Evolutionary conservation across 2,329 filamentous ascomycete genomes (phyloP).

Genomic region (Ceratocystis cubensis): DNA sequence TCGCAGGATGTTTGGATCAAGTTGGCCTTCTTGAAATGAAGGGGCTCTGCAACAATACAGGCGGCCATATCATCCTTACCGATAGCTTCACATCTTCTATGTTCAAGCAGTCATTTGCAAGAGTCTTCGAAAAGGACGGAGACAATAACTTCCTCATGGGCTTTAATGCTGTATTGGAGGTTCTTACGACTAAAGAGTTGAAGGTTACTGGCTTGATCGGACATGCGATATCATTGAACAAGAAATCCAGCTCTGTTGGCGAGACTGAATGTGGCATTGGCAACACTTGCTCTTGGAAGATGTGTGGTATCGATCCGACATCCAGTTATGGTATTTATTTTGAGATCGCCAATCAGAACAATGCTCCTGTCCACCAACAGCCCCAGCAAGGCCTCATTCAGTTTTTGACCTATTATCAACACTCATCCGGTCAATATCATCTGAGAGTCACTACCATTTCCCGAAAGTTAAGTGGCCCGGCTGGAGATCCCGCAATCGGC

Average conservation of each 20-base stretch:
- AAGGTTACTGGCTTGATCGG: conserved; percentile 97
- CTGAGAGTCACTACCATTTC: conserved; percentile 90
- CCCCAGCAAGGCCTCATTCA: conserved; percentile 94
- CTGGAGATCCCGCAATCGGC: conserved; percentile 85
- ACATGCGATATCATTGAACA: conserved; percentile 91
- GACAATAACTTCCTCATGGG: conserved; percentile 95
- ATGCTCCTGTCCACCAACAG: conserved; percentile 68
- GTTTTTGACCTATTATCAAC: conserved; percentile 96
- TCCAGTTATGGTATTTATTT: conserved; percentile 96
- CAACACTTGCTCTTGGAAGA: conserved; percentile 98
- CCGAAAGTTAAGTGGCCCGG: conserved; percentile 79
- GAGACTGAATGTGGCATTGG: conserved; percentile 98
- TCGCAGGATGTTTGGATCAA: conserved; percentile 92
- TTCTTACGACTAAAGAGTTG: conserved; percentile 91
- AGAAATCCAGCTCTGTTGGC: conserved; percentile 92
- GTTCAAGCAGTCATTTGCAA: conserved; percentile 97
- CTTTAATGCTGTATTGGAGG: conserved; percentile 92
- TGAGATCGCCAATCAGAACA: conserved; percentile 89
- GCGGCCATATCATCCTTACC: conserved; percentile 94
- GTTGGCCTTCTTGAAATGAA: conserved; percentile 98
- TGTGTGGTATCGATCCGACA: conserved; percentile 93
- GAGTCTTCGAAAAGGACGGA: conserved; percentile 92
- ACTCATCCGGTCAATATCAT: conserved; percentile 92
- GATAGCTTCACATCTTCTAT: conserved; percentile 98
- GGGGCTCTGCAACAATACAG: conserved; percentile 86